phyloP scores from a whole-genome alignment of 495 filamentous ascomycete species.

The Paragyromitra xinjiangensis region DNA sequence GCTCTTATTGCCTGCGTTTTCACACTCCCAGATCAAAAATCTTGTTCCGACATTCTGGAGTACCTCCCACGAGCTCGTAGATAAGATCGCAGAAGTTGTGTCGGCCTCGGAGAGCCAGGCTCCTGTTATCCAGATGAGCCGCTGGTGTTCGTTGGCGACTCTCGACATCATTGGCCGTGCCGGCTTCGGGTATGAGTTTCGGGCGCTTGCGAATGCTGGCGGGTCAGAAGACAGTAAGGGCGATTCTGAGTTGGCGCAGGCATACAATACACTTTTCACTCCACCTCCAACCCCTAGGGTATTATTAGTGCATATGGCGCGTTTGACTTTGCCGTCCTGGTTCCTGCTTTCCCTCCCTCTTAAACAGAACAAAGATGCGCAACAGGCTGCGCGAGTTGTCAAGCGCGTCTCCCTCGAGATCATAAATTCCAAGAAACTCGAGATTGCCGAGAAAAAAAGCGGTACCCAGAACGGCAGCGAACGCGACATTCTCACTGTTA shows the following conservation, averaged over 20 bases:
- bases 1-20: slow-evolving; percentile 83
- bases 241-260: slow-evolving; percentile 64
- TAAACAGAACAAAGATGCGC: background rate
- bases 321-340: slow-evolving; percentile 18
- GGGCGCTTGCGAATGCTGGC: slow-evolving; percentile 69
- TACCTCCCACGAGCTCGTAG: slow-evolving; percentile 62
- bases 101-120: slow-evolving; percentile 57
- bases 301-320: background rate
- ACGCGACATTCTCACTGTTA: slow-evolving; percentile 83
- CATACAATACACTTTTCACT: slow-evolving; percentile 71
- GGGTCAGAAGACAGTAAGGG: slow-evolving; percentile 5
- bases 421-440: slow-evolving; percentile 38
- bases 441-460: slow-evolving; percentile 18
- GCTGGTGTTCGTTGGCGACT: slow-evolving; percentile 68
- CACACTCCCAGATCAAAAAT: slow-evolving; percentile 84
- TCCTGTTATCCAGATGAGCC: slow-evolving; percentile 21
- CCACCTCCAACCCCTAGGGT: background rate
- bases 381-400: background rate
- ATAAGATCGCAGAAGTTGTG: slow-evolving; percentile 32
- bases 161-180: slow-evolving; percentile 88
- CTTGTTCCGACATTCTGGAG: slow-evolving; percentile 85
- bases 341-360: slow-evolving; percentile 10
- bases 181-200: slow-evolving; percentile 82
- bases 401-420: slow-evolving; percentile 28
- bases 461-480: slow-evolving; percentile 59